These are phyloP conservation scores for Leucosporidium yakuticum DNA, from an alignment of 768 basidiomycete genomes.

Conservation along the genomic window DNA sequence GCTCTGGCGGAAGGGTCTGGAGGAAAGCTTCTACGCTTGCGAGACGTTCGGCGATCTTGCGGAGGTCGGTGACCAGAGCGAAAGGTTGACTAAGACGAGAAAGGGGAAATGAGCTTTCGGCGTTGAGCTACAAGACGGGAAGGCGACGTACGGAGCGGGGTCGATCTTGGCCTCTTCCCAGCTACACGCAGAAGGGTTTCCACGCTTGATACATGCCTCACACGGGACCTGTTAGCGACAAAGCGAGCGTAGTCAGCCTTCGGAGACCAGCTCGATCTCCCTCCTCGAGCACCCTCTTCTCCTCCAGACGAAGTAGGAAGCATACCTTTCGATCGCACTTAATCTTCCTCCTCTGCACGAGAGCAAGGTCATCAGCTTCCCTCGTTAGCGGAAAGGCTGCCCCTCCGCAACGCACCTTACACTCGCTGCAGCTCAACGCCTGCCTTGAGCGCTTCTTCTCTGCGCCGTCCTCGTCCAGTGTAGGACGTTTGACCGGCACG, in stretches of 20 bases:
- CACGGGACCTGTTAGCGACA: constrained; percentile 10
- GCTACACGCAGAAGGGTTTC: constrained; percentile 14
- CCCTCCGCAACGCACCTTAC: too few species aligned
- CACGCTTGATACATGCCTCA: constrained; percentile 22
- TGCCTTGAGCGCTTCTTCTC: too few species aligned
- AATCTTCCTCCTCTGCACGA: too few species aligned
- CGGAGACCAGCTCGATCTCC: too few species aligned
- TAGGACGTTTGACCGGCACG: too few species aligned
- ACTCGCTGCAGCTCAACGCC: too few species aligned
- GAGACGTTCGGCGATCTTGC: constrained; percentile 15
- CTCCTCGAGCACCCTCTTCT: too few species aligned
- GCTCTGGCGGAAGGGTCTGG: constrained; percentile 22
- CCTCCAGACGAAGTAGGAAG: too few species aligned
- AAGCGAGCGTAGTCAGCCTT: neutral
- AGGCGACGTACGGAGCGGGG: constrained; percentile 7
- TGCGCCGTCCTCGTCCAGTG: too few species aligned
- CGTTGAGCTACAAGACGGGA: neutral
- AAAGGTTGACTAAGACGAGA: constrained; percentile 19
- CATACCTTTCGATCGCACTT: neutral
- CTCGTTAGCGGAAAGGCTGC: too few species aligned
- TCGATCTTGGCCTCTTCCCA: constrained; percentile 36
- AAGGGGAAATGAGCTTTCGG: neutral
- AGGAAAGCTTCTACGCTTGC: constrained; percentile 21
- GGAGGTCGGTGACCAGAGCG: constrained; percentile 24
- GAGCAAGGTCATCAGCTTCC: too few species aligned